Conservation (phyloP, 805 yeast genomes). For the Wickerhamomyces chambardii region DNA sequence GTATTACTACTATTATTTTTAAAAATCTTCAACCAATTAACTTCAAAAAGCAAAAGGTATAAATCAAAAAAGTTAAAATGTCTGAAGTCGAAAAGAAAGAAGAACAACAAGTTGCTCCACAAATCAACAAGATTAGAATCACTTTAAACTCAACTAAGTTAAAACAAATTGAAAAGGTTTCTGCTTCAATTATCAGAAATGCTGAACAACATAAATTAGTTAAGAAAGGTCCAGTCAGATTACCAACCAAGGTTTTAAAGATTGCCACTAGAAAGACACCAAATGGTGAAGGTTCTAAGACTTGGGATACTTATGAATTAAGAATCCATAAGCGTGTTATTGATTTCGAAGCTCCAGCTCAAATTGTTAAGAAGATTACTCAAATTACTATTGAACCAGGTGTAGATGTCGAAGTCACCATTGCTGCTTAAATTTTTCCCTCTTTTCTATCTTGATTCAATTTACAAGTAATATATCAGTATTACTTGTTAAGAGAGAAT, state of each 20-base stretch:
- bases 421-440: slow-evolving; percentile 61
- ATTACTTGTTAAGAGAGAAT: too few relatives aligned
- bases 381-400: slow-evolving; percentile 98
- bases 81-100: slow-evolving; percentile 81
- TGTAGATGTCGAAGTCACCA: slow-evolving; percentile 94
- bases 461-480: too few relatives aligned
- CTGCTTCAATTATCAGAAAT: slow-evolving; percentile 80
- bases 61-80: slow-evolving; percentile 51
- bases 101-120: slow-evolving; percentile 72
- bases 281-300: slow-evolving; percentile 99
- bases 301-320: slow-evolving; percentile 99
- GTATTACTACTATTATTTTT: too few relatives aligned
- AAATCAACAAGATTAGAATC: slow-evolving; percentile 96
- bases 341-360: slow-evolving; percentile 96
- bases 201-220: slow-evolving; percentile 75
- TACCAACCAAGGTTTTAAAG: slow-evolving; percentile 98
- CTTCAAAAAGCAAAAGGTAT: slow-evolving; percentile 32
- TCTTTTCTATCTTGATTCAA: too few relatives aligned
- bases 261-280: slow-evolving; percentile 99
- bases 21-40: too few relatives aligned
- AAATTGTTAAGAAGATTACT: slow-evolving; percentile 89
- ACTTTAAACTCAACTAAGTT: slow-evolving; percentile 98
- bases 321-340: slow-evolving; percentile 99
- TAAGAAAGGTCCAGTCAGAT: slow-evolving; percentile 99
- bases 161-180: slow-evolving; percentile 95